Conservation (phyloP, 768 basidiomycete genomes). For the Royoungia palumana region DNA sequence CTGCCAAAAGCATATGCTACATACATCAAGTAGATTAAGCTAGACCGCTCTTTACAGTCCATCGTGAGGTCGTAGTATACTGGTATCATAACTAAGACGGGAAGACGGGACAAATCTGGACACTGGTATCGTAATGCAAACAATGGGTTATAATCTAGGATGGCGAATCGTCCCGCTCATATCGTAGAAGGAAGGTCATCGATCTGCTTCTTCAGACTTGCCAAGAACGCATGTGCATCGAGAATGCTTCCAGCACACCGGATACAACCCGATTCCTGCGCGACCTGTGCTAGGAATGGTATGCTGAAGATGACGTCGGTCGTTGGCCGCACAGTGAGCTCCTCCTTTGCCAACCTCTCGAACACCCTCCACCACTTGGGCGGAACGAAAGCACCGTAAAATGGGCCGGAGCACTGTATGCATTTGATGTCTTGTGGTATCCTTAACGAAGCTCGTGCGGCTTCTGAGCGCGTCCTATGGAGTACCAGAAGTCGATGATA, state of each 20-base stretch:
- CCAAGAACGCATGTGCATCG: conserved; percentile 55
- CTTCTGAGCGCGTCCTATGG: conserved; percentile 50
- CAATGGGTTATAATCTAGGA: neutral
- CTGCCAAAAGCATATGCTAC: too few species aligned
- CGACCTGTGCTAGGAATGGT: conserved; percentile 54
- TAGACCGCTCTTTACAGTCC: too few species aligned
- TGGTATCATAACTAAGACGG: neutral
- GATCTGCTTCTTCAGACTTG: conserved; percentile 52
- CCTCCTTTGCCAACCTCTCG: conserved; percentile 52
- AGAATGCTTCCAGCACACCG: conserved; percentile 68
- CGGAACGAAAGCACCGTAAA: conserved; percentile 41
- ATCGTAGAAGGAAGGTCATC: conserved; percentile 49
- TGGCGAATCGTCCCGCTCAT: conserved; percentile 17
- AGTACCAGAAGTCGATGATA: conserved; percentile 64
- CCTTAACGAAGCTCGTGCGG: conserved; percentile 47
- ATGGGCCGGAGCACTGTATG: conserved; percentile 61
- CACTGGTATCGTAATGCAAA: too few species aligned
- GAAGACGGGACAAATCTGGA: too few species aligned
- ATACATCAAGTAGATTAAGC: too few species aligned
- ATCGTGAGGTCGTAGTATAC: neutral
- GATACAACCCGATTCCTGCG: conserved; percentile 49
- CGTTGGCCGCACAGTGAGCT: conserved; percentile 53
- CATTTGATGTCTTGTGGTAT: conserved; percentile 54
- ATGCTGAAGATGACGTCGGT: conserved; percentile 59
- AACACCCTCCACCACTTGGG: conserved; percentile 74